Evolutionary conservation across 305 asterid genomes (phyloP), one percentile per base, ranked within the genome.

Genomic region (Solanum hybrid): DNA sequence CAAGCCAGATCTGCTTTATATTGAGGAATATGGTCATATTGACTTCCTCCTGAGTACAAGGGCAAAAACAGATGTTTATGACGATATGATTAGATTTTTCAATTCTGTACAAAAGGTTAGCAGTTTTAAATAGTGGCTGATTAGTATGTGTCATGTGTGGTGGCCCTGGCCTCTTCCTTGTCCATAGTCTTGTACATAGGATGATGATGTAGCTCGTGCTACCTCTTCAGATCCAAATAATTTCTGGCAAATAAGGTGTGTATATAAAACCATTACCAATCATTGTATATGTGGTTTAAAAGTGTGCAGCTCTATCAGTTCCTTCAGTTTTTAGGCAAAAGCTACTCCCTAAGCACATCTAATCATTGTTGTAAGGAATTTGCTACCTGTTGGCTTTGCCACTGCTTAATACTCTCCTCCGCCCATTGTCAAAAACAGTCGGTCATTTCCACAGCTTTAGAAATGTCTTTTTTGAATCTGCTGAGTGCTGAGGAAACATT

Each of bases 1-100:
- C 22, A 93, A 93, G 90, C 98, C 99, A 32, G 93, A 94, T 85
- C 76, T 96, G 92, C 96, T 95, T 27, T 96, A 95, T 91, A 97
- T 95, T 27, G 98, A 96, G 87, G 91, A 97, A 15, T 97, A 97
- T 39, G 99, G 99, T 8, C 99, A 97, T 88, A 86, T 97, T 26
- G 99, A 97, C 93, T 97, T 97, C 95, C 95, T 97, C 38, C 77
- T 96, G 90, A 95, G 99, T 38, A 92, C 89, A 77, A 95, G 83
- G 31, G 89, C 97, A 11, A 96, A 94, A 92, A 92, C 92, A 94
- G 99, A 97, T 90, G 94, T 97, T 89, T 97, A 97, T 73, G 94
- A 95, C 38, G 92, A 90, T 81, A 94, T 96, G 97, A 94, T 95
- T 51, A 90, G 93, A 37, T 97, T 96, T 92, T 95, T 96, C 91